A percentile compares a stretch with the other conserved stretches of the same genome.
These are phyloP conservation scores for Ettlia oleoabundans DNA, from an alignment of 139 green algal species.

Conservation along the genomic window DNA sequence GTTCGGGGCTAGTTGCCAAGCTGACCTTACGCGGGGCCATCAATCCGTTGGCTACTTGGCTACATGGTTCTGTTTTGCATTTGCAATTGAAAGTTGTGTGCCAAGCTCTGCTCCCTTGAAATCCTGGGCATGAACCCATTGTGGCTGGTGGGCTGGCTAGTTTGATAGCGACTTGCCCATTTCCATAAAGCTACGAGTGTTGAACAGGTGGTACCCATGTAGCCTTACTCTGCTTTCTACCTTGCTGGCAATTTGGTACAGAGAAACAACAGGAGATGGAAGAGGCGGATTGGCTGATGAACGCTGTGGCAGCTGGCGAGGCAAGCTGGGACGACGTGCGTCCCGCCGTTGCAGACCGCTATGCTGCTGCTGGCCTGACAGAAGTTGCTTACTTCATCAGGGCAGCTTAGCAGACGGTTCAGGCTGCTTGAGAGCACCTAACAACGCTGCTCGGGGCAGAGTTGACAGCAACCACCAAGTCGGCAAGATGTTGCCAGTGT, in stretches of 20 bases:
- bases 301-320: slow-evolving; percentile 54
- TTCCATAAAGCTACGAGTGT: no score
- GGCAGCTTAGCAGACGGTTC: slow-evolving; percentile 8
- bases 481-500: neutral
- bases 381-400: slow-evolving; percentile 50
- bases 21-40: no score
- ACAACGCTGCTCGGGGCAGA: no score
- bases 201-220: no score
- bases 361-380: slow-evolving; percentile 40
- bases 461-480: no score
- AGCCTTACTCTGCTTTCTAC: no score
- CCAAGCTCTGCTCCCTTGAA: no score
- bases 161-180: no score
- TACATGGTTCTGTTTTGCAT: neutral
- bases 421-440: neutral
- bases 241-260: neutral
- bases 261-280: slow-evolving; percentile 44
- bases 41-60: neutral
- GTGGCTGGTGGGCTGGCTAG: no score
- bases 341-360: slow-evolving; percentile 40
- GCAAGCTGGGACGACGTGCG: slow-evolving; percentile 51
- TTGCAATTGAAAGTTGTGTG: no score
- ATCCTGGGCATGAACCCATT: no score
- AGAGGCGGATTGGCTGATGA: slow-evolving; percentile 49
- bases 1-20: no score